phyloP scores from a whole-genome alignment of 495 filamentous ascomycete species.

The Pyrenopolyporus hunteri region DNA sequence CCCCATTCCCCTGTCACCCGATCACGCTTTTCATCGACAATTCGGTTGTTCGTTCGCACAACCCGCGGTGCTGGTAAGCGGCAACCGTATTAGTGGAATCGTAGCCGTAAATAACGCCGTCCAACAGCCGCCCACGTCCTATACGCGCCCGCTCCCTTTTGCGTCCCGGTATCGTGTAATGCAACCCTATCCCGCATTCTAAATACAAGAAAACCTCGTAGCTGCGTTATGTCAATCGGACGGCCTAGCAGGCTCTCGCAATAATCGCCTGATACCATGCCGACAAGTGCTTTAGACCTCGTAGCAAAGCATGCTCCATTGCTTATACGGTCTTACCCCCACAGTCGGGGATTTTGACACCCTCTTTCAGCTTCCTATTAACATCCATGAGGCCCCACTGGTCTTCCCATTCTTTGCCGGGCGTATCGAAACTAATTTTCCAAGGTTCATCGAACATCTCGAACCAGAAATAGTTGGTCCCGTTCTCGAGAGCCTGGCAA shows the following conservation, averaged over 20 bases:
- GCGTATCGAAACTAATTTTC: constrained; percentile 76
- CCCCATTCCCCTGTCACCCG: not conserved
- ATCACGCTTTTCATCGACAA: constrained; percentile 19
- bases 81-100: not conserved
- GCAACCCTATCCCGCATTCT: too few relatives aligned
- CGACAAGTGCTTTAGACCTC: too few relatives aligned
- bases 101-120: not conserved
- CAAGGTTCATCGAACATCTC: constrained; percentile 95
- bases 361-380: constrained; percentile 81
- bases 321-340: constrained; percentile 71
- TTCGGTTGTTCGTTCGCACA: constrained; percentile 13
- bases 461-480: constrained; percentile 96
- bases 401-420: constrained; percentile 85
- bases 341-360: constrained; percentile 87
- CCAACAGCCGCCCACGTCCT: not conserved
- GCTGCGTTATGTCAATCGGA: too few relatives aligned
- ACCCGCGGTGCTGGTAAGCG: not conserved
- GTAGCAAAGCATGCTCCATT: not conserved
- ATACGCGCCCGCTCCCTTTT: too few relatives aligned
- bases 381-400: constrained; percentile 95
- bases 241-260: too few relatives aligned
- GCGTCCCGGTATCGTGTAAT: too few relatives aligned
- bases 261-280: too few relatives aligned
- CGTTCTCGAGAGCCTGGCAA: constrained; percentile 76
- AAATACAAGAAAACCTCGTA: too few relatives aligned